These are phyloP conservation scores for Polygonum aviculare DNA, from an alignment of 148 eudicot genomes.

Conservation along the genomic window DNA sequence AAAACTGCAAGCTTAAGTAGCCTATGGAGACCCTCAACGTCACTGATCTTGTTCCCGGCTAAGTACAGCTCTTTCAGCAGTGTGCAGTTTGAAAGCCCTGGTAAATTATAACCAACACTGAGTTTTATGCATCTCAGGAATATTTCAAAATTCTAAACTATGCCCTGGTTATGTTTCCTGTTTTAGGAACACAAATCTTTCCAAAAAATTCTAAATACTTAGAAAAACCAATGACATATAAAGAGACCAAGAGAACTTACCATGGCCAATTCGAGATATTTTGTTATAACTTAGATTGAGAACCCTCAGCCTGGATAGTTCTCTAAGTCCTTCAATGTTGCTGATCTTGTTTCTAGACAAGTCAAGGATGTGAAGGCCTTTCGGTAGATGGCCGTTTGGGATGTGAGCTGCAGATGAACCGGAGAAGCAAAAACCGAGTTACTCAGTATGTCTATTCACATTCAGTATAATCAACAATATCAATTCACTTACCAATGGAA, in stretches of 20 bases:
- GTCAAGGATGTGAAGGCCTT: conserved; percentile 77
- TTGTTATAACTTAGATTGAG: conserved; percentile 83
- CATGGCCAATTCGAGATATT: conserved; percentile 82
- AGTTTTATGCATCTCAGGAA: not conserved
- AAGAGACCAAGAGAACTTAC: conserved; percentile 21
- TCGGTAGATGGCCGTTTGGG: conserved; percentile 72
- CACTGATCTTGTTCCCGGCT: conserved; percentile 83
- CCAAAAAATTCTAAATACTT: too few relatives aligned
- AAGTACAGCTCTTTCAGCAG: conserved; percentile 77
- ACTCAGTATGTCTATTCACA: conserved; percentile 5
- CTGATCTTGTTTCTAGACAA: conserved; percentile 76
- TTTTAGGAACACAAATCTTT: too few relatives aligned
- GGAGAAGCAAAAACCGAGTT: conserved; percentile 13
- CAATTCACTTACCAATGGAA: conserved; percentile 42
- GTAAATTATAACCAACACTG: not conserved
- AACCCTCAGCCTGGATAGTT: conserved; percentile 61
- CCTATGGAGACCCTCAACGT: conserved; percentile 86
- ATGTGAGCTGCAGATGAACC: conserved; percentile 47
- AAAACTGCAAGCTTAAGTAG: conserved; percentile 63
- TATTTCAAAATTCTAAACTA: not conserved
- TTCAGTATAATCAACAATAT: not conserved
- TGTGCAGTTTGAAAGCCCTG: conserved; percentile 80
- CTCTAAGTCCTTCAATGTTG: conserved; percentile 80
- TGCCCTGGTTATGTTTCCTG: too few relatives aligned
- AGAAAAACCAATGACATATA: not conserved